Evolutionary conservation across 2,329 filamentous ascomycete species (phyloP).

Genomic region (Stagonosporopsis rhizophila): DNA sequence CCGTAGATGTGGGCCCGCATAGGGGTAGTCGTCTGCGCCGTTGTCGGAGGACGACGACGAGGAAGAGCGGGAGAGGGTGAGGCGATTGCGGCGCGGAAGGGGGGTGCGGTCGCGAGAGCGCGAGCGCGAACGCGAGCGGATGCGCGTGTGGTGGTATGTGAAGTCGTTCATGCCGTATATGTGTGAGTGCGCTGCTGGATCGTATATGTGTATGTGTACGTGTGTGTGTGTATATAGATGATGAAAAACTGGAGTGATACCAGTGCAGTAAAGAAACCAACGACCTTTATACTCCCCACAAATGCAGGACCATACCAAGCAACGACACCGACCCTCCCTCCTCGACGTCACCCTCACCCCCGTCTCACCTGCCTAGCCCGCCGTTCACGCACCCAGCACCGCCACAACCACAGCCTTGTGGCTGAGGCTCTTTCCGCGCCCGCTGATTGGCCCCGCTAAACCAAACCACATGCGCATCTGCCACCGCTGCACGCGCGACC

Average conservation of each 20-base stretch:
- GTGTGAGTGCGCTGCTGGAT: no score
- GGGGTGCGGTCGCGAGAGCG: slow-evolving; percentile 34
- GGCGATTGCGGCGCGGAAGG: slow-evolving; percentile 32
- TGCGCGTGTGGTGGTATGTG: slow-evolving; percentile 31
- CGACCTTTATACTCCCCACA: neutral
- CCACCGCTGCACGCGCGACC: slow-evolving; percentile 18
- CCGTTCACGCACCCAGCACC: slow-evolving; percentile 13
- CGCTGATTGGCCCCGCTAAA: slow-evolving; percentile 10
- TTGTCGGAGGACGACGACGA: slow-evolving; percentile 35
- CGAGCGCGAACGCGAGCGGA: slow-evolving; percentile 28
- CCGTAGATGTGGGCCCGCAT: slow-evolving; percentile 25
- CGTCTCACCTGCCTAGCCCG: slow-evolving; percentile 23
- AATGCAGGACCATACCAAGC: neutral
- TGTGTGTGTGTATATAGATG: no score
- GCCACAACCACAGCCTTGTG: slow-evolving; percentile 3
- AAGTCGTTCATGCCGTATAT: slow-evolving; percentile 35
- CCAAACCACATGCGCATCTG: slow-evolving; percentile 4
- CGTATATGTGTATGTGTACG: no score
- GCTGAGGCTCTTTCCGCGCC: neutral
- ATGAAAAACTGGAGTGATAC: no score
- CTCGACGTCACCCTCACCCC: neutral
- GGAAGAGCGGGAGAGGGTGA: slow-evolving; percentile 11
- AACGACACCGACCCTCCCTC: neutral
- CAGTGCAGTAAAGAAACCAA: no score
- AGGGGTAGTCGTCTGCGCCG: slow-evolving; percentile 44